phyloP scores from a whole-genome alignment of 2,329 filamentous ascomycete species.

The Chrysoporthe austroafricana region DNA sequence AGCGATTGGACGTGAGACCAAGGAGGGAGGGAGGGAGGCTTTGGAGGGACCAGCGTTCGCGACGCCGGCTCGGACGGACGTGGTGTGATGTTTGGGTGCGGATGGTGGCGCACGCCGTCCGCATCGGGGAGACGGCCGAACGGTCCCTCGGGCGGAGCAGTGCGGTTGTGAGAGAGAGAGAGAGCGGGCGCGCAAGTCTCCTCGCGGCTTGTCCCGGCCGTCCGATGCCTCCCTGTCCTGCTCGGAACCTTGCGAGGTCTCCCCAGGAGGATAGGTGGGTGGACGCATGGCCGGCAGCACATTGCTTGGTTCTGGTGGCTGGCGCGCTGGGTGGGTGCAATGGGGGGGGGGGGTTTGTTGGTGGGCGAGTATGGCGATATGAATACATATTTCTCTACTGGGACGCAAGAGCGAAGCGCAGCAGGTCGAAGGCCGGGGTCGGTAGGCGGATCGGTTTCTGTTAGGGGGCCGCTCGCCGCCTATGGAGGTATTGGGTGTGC shows the following conservation, averaged over 20 bases:
- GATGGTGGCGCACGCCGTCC: too few relatives aligned
- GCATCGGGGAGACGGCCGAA: too few relatives aligned
- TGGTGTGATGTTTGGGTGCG: background rate
- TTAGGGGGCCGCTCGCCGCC: background rate
- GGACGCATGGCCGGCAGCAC: background rate
- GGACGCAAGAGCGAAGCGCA: background rate
- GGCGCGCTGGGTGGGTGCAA: background rate
- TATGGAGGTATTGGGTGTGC: background rate
- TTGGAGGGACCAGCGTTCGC: background rate
- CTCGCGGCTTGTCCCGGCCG: too few relatives aligned
- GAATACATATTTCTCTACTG: background rate
- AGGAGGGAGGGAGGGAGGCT: background rate
- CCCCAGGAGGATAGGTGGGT: background rate
- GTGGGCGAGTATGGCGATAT: background rate
- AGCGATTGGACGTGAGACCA: background rate
- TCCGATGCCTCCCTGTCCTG: background rate
- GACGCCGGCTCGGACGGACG: background rate
- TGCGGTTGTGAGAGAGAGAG: too few relatives aligned
- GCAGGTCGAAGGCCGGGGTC: background rate
- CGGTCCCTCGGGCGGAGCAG: too few relatives aligned
- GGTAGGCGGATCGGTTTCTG: background rate
- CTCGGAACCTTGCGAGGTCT: background rate
- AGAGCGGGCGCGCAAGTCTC: too few relatives aligned
- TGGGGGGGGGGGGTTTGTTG: background rate
- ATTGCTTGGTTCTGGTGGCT: background rate